phyloP scores from a whole-genome alignment of 2,329 filamentous ascomycete genomes.

The Fusarium sp. region DNA sequence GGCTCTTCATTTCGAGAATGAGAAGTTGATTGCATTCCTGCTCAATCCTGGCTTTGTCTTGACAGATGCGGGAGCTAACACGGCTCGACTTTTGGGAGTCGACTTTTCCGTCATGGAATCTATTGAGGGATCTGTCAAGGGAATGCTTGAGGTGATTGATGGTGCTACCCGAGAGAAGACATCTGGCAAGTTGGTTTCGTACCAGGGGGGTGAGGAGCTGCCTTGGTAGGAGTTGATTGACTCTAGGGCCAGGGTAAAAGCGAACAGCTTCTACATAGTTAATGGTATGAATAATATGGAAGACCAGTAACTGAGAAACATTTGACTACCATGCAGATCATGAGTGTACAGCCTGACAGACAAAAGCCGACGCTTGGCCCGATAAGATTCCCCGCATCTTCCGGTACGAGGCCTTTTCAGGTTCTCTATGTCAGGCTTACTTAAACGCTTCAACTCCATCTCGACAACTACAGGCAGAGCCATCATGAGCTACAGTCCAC shows the following conservation, averaged over 20 bases:
- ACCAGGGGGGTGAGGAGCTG: slow-evolving; percentile 46
- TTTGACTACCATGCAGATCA: too few species aligned
- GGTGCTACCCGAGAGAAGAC: slow-evolving; percentile 48
- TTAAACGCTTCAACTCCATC: not conserved
- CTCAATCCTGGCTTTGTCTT: slow-evolving; percentile 55
- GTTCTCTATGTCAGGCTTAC: too few species aligned
- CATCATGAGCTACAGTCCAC: not conserved
- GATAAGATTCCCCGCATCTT: too few species aligned
- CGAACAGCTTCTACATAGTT: too few species aligned
- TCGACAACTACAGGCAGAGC: not conserved
- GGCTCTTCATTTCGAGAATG: slow-evolving; percentile 46
- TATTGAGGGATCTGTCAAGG: slow-evolving; percentile 49
- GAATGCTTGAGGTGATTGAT: slow-evolving; percentile 52
- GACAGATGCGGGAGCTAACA: slow-evolving; percentile 47
- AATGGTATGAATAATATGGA: too few species aligned
- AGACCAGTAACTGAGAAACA: too few species aligned
- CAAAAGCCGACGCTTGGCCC: too few species aligned
- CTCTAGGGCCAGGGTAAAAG: too few species aligned
- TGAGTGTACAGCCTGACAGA: too few species aligned
- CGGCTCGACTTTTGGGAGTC: slow-evolving; percentile 49
- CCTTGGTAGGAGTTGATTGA: slow-evolving; percentile 37
- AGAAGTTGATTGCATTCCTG: slow-evolving; percentile 45
- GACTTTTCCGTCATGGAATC: slow-evolving; percentile 41
- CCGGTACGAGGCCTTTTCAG: too few species aligned
- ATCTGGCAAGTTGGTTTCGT: slow-evolving; percentile 50